Percentiles rank a stretch among this genome's conserved stretches.
phyloP scores from a whole-genome alignment of 1,284 basidiomycete species.

The Lentinula novae-zelandiae region DNA sequence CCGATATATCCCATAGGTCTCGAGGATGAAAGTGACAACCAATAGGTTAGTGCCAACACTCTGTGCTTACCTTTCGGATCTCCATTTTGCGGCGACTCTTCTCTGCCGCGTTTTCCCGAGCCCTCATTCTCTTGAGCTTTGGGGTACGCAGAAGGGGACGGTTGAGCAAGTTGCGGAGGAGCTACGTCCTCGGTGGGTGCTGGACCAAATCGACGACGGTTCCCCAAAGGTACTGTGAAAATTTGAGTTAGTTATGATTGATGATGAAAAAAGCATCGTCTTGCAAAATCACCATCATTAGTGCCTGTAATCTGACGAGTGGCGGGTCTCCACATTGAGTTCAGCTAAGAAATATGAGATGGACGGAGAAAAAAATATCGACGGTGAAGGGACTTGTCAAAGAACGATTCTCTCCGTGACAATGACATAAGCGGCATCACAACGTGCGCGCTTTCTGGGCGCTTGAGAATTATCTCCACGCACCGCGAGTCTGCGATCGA shows the following conservation, averaged over 20 bases:
- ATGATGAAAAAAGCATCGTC: constrained; percentile 10
- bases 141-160: constrained; percentile 79
- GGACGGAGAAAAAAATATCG: constrained; percentile 1
- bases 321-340: constrained; percentile 81
- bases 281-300: constrained; percentile 60
- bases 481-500: background rate
- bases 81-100: constrained; percentile 49
- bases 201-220: constrained; percentile 85
- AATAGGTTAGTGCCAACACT: constrained; percentile 25
- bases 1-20: constrained; percentile 27
- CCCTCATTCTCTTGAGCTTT: constrained; percentile 57
- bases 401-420: background rate
- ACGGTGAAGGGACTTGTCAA: background rate
- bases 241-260: constrained; percentile 19
- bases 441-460: background rate
- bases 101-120: constrained; percentile 53
- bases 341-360: background rate
- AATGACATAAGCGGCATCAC: background rate
- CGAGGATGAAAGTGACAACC: constrained; percentile 18
- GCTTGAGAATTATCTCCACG: background rate
- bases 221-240: constrained; percentile 67
- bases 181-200: constrained; percentile 71
- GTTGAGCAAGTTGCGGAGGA: constrained; percentile 80
- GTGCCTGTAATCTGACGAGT: constrained; percentile 80
- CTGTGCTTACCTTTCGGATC: constrained; percentile 56